These are phyloP conservation scores for Fraxinus anomala DNA, from an alignment of 257 asterid genomes.

Conservation along the genomic window DNA sequence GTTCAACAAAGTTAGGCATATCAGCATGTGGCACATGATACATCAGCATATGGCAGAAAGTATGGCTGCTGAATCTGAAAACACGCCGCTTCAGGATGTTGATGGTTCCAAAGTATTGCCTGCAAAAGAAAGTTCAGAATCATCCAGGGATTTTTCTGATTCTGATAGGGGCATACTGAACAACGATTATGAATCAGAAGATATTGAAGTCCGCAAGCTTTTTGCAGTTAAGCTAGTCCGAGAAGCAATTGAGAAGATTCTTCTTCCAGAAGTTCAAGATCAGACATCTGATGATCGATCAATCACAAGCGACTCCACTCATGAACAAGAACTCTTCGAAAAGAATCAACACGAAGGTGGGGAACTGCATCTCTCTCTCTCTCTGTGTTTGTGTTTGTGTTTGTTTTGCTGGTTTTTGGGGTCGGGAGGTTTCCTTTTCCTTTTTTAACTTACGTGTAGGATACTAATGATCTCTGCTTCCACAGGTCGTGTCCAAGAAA, in stretches of 20 bases:
- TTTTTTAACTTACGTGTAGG: background rate
- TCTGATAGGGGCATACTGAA: constrained; percentile 26
- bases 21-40: constrained; percentile 61
- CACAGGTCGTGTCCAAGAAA: constrained; percentile 36
- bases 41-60: constrained; percentile 52
- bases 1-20: constrained; percentile 48
- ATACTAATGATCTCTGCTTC: background rate
- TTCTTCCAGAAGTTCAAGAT: constrained; percentile 91
- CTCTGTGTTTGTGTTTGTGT: background rate
- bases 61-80: constrained; percentile 25
- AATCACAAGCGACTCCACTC: constrained; percentile 47
- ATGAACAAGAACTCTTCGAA: constrained; percentile 44
- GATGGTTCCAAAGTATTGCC: constrained; percentile 24
- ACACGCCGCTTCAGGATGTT: constrained; percentile 10
- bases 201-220: constrained; percentile 61
- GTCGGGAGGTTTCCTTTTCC: no score
- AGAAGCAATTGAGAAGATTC: constrained; percentile 93
- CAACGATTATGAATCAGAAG: constrained; percentile 50
- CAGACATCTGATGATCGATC: constrained; percentile 73
- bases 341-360: constrained; percentile 48
- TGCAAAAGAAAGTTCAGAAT: constrained; percentile 26
- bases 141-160: constrained; percentile 25
- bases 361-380: background rate
- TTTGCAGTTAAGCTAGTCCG: constrained; percentile 81
- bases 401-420: no score